Conservation (phyloP, 768 basidiomycete species). For the Infundibulicybe gibba region DNA sequence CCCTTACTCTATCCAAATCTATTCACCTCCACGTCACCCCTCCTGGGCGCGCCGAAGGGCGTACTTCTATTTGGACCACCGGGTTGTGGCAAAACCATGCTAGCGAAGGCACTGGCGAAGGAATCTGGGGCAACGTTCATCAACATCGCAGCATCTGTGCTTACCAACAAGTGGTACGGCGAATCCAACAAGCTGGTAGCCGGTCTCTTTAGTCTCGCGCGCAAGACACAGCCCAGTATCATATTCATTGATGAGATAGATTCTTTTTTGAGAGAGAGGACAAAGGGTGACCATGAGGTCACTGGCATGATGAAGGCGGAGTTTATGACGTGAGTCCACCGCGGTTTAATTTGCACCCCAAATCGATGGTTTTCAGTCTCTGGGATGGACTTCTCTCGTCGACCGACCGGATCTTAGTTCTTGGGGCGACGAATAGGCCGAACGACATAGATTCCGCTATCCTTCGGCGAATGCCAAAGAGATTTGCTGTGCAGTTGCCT, state of each 20-base stretch:
- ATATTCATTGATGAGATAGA: constrained; percentile 99
- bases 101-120: constrained; percentile 97
- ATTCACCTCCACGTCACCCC: constrained; percentile 75
- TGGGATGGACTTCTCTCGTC: constrained; percentile 94
- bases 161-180: constrained; percentile 48
- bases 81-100: constrained; percentile 98
- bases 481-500: constrained; percentile 84
- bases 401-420: constrained; percentile 78
- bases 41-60: constrained; percentile 92
- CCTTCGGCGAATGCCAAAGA: constrained; percentile 96
- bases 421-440: constrained; percentile 95
- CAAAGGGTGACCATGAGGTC: constrained; percentile 90
- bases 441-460: constrained; percentile 88
- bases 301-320: constrained; percentile 99
- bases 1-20: constrained; percentile 89
- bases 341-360: not conserved
- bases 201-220: constrained; percentile 88
- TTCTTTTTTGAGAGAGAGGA: constrained; percentile 86
- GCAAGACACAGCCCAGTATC: constrained; percentile 91
- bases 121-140: constrained; percentile 98
- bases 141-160: constrained; percentile 44
- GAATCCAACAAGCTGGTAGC: constrained; percentile 89
- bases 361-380: constrained; percentile 41
- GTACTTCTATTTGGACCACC: constrained; percentile 96
- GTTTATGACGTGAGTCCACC: constrained; percentile 75